phyloP scores from a whole-genome alignment of 1,284 basidiomycete species.

The Rhodotorula sp. region DNA sequence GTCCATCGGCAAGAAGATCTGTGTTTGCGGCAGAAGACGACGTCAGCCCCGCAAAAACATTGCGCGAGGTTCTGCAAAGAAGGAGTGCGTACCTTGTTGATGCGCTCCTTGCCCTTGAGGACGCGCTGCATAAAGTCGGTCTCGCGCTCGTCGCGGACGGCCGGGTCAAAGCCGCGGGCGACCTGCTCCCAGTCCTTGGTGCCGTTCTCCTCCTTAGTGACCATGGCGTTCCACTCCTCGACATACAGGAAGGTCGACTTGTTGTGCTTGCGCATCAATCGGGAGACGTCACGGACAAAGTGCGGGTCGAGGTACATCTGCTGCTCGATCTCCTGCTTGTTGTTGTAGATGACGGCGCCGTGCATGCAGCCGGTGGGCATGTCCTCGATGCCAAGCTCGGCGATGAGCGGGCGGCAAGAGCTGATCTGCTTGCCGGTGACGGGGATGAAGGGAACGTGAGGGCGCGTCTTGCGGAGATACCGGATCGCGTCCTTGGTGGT shows the following conservation, averaged over 20 bases:
- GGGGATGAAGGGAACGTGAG: slow-evolving; percentile 41
- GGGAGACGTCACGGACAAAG: slow-evolving; percentile 39
- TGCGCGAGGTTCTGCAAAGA: neutral
- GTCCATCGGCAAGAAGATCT: slow-evolving; percentile 43
- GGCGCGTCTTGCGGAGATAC: slow-evolving; percentile 37
- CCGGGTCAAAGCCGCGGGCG: slow-evolving; percentile 41
- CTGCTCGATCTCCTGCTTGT: slow-evolving; percentile 40
- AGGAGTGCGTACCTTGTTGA: slow-evolving; percentile 28
- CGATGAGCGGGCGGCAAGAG: slow-evolving; percentile 37
- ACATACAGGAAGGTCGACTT: slow-evolving; percentile 44
- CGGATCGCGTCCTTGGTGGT: slow-evolving; percentile 33
- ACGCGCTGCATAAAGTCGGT: slow-evolving; percentile 41
- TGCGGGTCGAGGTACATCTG: slow-evolving; percentile 34
- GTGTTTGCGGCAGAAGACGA: neutral
- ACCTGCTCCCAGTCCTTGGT: slow-evolving; percentile 42
- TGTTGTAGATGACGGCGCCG: slow-evolving; percentile 43
- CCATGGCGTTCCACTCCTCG: slow-evolving; percentile 42
- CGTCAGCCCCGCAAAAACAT: neutral
- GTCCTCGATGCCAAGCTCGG: slow-evolving; percentile 30
- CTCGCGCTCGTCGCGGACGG: slow-evolving; percentile 36
- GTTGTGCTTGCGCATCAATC: slow-evolving; percentile 42
- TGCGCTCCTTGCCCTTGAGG: slow-evolving; percentile 32
- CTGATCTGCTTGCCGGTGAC: slow-evolving; percentile 43
- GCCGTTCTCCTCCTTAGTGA: slow-evolving; percentile 41
- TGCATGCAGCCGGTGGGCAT: slow-evolving; percentile 39